phyloP scores from a whole-genome alignment of 768 basidiomycete genomes.

The Lepiota venenata region DNA sequence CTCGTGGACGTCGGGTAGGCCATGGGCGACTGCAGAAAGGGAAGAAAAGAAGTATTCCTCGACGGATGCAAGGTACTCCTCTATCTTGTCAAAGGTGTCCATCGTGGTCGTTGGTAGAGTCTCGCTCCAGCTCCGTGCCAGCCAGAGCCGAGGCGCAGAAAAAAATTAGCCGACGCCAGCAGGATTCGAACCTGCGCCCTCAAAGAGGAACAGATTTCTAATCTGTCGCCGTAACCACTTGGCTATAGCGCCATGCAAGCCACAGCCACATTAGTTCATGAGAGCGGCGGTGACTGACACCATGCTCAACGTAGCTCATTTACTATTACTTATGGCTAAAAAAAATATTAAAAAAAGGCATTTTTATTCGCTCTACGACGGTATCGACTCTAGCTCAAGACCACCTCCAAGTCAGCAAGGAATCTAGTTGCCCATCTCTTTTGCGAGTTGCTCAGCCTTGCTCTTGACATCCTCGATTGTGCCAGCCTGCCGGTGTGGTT shows the following conservation, averaged over 20 bases:
- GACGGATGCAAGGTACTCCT: conserved; percentile 64
- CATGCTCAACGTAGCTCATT: too few species aligned
- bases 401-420: conserved; percentile 4
- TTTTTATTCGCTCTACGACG: conserved; percentile 16
- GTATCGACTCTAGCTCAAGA: conserved; percentile 9
- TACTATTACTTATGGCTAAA: neutral
- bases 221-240: conserved; percentile 81
- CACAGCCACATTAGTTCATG: too few species aligned
- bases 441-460: conserved; percentile 97
- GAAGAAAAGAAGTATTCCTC: conserved; percentile 61
- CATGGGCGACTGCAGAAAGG: conserved; percentile 51
- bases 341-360: conserved; percentile 7
- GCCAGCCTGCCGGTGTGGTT: conserved; percentile 48
- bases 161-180: conserved; percentile 18
- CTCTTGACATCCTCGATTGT: conserved; percentile 96
- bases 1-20: conserved; percentile 63
- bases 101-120: conserved; percentile 18
- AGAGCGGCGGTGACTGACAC: too few species aligned
- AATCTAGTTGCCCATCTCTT: conserved; percentile 74
- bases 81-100: conserved; percentile 58
- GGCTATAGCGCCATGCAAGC: conserved; percentile 58
- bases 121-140: conserved; percentile 3
- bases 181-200: conserved; percentile 52
- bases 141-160: conserved; percentile 13
- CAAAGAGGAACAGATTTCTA: conserved; percentile 71